Base-by-base conservation (phyloP, 768 basidiomycete species). In the Psilocybe azurescens region DNA sequence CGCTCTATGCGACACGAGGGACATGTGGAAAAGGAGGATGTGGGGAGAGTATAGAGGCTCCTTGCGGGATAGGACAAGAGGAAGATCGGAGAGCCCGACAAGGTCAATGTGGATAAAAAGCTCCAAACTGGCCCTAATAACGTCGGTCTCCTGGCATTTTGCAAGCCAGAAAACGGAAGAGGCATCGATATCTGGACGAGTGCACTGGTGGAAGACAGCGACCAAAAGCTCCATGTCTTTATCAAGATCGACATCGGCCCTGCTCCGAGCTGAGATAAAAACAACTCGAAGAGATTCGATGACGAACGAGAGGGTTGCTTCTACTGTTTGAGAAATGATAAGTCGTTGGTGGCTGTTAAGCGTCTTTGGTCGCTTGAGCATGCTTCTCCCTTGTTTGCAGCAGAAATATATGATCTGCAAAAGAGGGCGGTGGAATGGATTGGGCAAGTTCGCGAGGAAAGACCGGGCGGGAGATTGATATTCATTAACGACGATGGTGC, bases 11-110 rank as follows among this genome's bases (percentile, higher is more conserved):
- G 86, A 86, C 14, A 91, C 93, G 18, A 97, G 76, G 0, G 92
- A 86, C 80, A 95, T 90, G 70, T 97, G 94, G 78, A 97, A 93
- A 32, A 89, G 78, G 57, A 97, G 85, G 59, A 97, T 79, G 67
- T 93, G 90, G 0, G 90, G 87, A 0, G 90, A 81, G 69, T 94
- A 94, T 29, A 91, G 75, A 11, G 91, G 85, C 70, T 86, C 81
- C 58, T 88, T 89, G 49, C 86, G 84, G 1, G 83, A 69, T 20
- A 89, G 78, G 16, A 92, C 81, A 10, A 89, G 75, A 1, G 86
- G 78, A 1, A 91, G 72, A 65, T 93, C 89, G 11, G 89, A 86
- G 13, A 89, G 71, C 13, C 92, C 92, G 33, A 84, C 83, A 4
- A 95, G 76, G 66, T 94, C 90, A 32, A 85, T 83, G 59, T 84